Base-by-base conservation (phyloP, 2,329 filamentous ascomycete species). In the Allantophomopsis cytisporea region DNA sequence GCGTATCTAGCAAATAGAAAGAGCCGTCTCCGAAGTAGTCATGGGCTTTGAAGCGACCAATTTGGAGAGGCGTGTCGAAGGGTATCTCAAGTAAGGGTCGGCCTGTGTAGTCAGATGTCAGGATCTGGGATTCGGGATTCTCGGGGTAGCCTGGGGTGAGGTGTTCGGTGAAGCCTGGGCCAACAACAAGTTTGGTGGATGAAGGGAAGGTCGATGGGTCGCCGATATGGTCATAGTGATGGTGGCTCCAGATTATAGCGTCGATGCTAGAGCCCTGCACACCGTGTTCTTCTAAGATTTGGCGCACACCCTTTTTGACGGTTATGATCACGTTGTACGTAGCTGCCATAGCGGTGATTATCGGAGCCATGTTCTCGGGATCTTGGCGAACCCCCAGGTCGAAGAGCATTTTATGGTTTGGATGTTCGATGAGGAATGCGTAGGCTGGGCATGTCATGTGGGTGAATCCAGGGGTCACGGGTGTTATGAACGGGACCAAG, bases 1-100 rank as follows among this genome's bases (percentile, higher is more conserved):
- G 69, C 3, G 63, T 61, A 45, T 70, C 57, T 20, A 76, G 57
- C 2, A 76, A 57, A 47, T 72, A 73, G 45, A 76, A 71, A 16
- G 56, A 63, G 1, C 69, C 71, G 47, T 76, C 71, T 6, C 61
- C 61, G 40, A 72, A 75, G 48, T 64, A 74, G 47, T 75, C 71
- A 31, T 57, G 53, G 1, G 67, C 66, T 30, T 57, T 48, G 47
- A 69, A 69, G 7, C 59, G 49, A 1, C 64, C 66, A 15, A 70
- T 63, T 42, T 61, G 58, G 3, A 64, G 41, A 5, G 46, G 51
- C n/a, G 50, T 44, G 33, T 55, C 48, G 32, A 57, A 54, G n/a
- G 52, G 43, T 30, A 64, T 49, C 32, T 55, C 51, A 15, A 40
- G 45, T 1, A 65, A 47, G 18, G 60, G 45, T 33, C 65, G 54